Evolutionary conservation across 2,329 filamentous ascomycete genomes (phyloP).

Genomic region (Cylindrodendrum hubeiense): DNA sequence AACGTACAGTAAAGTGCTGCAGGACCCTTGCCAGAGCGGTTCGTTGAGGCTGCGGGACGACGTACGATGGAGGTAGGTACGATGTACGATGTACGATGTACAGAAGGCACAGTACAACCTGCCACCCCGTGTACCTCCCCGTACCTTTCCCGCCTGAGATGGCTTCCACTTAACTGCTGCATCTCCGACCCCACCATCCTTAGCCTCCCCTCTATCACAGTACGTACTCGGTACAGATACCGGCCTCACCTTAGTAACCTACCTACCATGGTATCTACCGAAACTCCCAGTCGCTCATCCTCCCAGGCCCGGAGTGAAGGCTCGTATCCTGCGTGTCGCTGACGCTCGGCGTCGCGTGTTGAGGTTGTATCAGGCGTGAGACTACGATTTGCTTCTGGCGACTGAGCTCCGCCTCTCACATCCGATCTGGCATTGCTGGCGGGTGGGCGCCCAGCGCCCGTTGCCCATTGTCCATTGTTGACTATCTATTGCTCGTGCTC

Average conservation of each 20-base stretch:
- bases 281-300: neutral
- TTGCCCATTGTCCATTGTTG: neutral
- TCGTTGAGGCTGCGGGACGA: constrained; percentile 6
- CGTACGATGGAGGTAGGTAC: neutral
- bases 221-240: no score
- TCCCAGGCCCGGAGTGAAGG: neutral
- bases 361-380: constrained; percentile 9
- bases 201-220: neutral
- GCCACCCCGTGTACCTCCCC: neutral
- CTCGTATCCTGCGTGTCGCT: neutral
- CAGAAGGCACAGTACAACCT: neutral
- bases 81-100: neutral
- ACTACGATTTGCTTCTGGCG: constrained; percentile 14
- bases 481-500: neutral
- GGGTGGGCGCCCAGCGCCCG: neutral
- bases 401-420: neutral
- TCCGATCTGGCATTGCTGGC: neutral
- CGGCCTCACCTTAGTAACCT: neutral
- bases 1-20: neutral
- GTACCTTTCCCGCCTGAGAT: neutral
- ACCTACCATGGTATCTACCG: neutral
- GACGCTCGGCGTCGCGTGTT: neutral
- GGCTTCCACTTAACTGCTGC: neutral
- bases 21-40: neutral
- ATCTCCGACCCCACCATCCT: neutral